Evolutionary conservation across 148 eudicot genomes (phyloP), one percentile per base, ranked within the genome.

Genomic region (Camellia japonica): DNA sequence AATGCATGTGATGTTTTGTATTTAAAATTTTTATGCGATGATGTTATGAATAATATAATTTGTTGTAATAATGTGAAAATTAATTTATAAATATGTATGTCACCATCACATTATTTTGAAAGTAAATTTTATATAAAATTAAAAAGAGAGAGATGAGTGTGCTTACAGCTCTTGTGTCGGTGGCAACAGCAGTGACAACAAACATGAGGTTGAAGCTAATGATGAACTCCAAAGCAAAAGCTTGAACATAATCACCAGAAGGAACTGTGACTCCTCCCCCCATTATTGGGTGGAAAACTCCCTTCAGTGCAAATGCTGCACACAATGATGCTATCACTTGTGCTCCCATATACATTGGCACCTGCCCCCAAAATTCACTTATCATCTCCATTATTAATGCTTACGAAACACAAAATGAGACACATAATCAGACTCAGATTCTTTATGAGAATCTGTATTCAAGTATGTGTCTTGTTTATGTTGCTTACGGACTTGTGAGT

Each of bases 191-290:
- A 63, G 99, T 96, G 80, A 96, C 94, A 68, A 96, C 99, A 83
- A 96, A 96, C 99, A 96, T 96, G 92, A 96, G 99, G 82, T 92
- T 96, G 90, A 96, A 96, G 75, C 85, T 85, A 78, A 96, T 93
- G 80, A 93, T 88, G 83, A 93, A 92, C 88, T 93, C 99, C 62
- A 96, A 79, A 58, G 91, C 91, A 85, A 93, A 92, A 42, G 97
- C 99, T 80, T 91, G 95, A 52, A 83, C 88, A 58, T 89, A 85
- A 55, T 80, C 84, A 41, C 79, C 98, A 54, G 90, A 84, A 54
- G 99, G 99, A 79, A 93, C 83, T 9, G 98, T 96, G 55, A 93
- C 98, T 73, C 99, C 99, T 7, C 97, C 98, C 8, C 92, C 91
- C 93, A 89, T 93, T 23, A 89, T 83, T 16, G 98, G 97, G 69